Conservation (phyloP, 768 basidiomycete genomes). For the Piloderma croceum region DNA sequence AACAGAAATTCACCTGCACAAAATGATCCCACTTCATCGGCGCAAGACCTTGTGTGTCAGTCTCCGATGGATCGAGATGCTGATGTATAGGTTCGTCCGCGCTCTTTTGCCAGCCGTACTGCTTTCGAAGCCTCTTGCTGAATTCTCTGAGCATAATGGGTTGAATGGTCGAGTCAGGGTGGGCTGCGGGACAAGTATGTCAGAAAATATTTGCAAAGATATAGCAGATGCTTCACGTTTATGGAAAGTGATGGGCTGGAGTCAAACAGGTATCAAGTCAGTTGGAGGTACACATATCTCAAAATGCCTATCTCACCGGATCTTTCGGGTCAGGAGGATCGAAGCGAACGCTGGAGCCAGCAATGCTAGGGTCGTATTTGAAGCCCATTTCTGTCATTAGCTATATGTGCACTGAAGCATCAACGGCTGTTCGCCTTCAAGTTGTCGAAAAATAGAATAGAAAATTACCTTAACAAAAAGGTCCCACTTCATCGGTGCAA, state of each 20-base stretch:
- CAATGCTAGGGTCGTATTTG: conserved; percentile 63
- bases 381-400: conserved; percentile 80
- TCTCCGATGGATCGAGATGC: conserved; percentile 50
- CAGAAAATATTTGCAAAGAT: conserved; percentile 1
- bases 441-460: conserved; percentile 3
- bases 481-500: conserved; percentile 28
- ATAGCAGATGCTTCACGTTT: conserved; percentile 47
- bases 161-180: conserved; percentile 64
- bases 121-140: conserved; percentile 51
- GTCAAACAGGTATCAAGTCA: background rate
- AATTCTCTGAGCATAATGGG: conserved; percentile 45
- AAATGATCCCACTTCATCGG: conserved; percentile 80
- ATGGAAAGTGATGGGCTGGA: conserved; percentile 68
- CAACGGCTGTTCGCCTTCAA: no score
- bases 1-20: conserved; percentile 47
- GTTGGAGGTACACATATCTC: no score
- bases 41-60: conserved; percentile 47
- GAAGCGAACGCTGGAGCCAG: conserved; percentile 79
- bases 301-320: no score
- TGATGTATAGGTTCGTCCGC: conserved; percentile 56
- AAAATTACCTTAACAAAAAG: background rate
- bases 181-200: conserved; percentile 40
- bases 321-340: conserved; percentile 59
- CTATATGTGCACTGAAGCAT: conserved; percentile 40
- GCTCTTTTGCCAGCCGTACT: conserved; percentile 65